A percentile compares a stretch with the other conserved stretches of the same genome.
These are phyloP conservation scores for Pulveroboletus ravenelii DNA, from an alignment of 768 basidiomycete species.

Conservation along the genomic window DNA sequence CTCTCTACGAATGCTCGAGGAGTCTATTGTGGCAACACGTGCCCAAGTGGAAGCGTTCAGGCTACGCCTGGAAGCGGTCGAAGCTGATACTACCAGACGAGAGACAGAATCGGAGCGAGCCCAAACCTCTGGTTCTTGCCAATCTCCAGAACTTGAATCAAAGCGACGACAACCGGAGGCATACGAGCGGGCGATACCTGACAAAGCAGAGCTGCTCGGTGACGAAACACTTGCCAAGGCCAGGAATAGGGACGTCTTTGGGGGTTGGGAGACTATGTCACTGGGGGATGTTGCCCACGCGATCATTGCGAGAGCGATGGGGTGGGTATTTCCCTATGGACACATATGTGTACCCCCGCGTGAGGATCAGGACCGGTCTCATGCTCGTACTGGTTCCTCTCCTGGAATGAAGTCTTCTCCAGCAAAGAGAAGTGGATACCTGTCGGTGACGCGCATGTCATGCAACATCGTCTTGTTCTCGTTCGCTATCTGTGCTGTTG, in stretches of 20 bases:
- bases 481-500: constrained; percentile 23
- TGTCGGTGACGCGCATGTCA: constrained; percentile 13
- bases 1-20: constrained; percentile 17
- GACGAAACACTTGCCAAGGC: neutral
- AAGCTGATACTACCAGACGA: constrained; percentile 17
- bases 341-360: neutral
- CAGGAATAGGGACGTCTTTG: neutral
- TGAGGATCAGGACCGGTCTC: neutral
- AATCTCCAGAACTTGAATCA: neutral
- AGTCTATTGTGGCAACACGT: constrained; percentile 23
- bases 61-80: constrained; percentile 26
- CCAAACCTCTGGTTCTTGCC: neutral
- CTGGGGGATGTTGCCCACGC: constrained; percentile 10
- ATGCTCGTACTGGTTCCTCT: neutral
- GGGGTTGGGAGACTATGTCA: constrained; percentile 4
- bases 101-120: constrained; percentile 6
- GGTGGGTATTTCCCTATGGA: constrained; percentile 24
- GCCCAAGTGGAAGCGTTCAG: constrained; percentile 22
- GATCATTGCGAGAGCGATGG: constrained; percentile 14
- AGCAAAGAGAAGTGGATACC: constrained; percentile 1
- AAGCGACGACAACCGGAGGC: constrained; percentile 1
- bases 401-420: constrained; percentile 1
- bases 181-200: neutral
- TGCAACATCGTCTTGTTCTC: constrained; percentile 25
- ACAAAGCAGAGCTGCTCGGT: neutral